Evolutionary conservation across 202 grass and related monocot genomes (phyloP), one percentile per base, ranked within the genome.

Genomic region (Zoysia matrella): DNA sequence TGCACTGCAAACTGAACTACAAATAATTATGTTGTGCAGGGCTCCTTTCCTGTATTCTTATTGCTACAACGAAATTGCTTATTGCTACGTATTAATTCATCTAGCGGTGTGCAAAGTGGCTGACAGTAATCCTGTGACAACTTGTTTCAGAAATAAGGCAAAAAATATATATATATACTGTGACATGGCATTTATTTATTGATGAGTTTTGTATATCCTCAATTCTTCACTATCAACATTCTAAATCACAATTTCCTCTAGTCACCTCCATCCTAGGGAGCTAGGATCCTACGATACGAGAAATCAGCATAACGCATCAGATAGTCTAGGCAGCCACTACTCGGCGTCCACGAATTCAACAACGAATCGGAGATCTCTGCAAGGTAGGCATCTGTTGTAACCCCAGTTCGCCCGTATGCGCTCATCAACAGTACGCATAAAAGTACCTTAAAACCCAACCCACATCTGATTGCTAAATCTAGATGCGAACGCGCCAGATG

Each of bases 301-400:
- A 62, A 62, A 7, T 54, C 48, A 5, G 45, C n/a, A 8, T 3
- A 8, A 66, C n/a, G n/a, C 18, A 70, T 43, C 57, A 11, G 16
- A 39, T 7, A 81, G 77, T 42, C 7, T 51, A 76, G 41, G 46
- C 6, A 52, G 3, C 49, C 22, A 18, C 3, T 8, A 41, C 47
- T 11, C 4, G 40, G 13, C 15, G 72, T 46, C 30, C 15, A 6
- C 67, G 1, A 61, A 47, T 66, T 9, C n/a, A 77, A 54, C 6
- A 54, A 8, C 8, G 3, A 76, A 89, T 30, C 58, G 44, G 30
- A 71, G 49, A 80, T 63, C 55, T 69, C 48, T 60, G 15, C 71
- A 6, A 0, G 41, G n/a, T 13, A 71, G 3, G n/a, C 30, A 58
- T 66, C 15, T 7, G n/a, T 12, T 4, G 54, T 8, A 65, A 46